Percentiles rank a stretch among this genome's conserved stretches.
phyloP scores from a whole-genome alignment of 2,329 filamentous ascomycete species.

The Fusarium pseudoanthophilum region DNA sequence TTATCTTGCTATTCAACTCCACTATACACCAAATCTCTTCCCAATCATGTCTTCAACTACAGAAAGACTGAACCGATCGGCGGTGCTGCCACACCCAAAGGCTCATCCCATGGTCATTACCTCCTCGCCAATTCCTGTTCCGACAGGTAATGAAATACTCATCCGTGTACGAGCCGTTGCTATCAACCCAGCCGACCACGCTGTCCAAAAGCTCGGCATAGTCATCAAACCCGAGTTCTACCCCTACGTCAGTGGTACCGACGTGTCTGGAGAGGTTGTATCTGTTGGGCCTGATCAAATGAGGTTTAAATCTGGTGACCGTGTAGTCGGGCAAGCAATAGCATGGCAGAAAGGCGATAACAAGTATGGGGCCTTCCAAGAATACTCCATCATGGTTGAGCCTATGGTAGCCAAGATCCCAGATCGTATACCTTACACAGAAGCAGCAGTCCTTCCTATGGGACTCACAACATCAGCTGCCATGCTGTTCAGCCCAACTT shows the following conservation, averaged over 20 bases:
- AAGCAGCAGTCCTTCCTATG: neutral
- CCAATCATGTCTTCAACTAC: neutral
- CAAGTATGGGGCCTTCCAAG: neutral
- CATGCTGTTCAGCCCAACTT: neutral
- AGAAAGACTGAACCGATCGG: neutral
- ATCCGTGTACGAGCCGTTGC: neutral
- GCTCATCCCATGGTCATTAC: neutral
- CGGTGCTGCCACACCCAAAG: neutral
- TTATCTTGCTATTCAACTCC: accelerated
- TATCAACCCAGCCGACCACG: neutral
- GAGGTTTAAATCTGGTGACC: neutral
- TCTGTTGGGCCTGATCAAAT: neutral
- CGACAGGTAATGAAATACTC: neutral
- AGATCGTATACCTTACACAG: neutral
- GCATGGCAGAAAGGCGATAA: neutral
- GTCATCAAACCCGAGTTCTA: neutral
- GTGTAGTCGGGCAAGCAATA: neutral
- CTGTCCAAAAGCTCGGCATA: neutral
- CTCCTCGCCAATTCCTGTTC: accelerated
- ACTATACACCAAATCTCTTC: accelerated
- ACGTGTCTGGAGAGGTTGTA: neutral
- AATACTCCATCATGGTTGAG: neutral
- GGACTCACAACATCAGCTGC: neutral
- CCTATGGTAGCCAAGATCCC: neutral
- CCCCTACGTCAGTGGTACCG: neutral